A percentile compares a stretch with the other conserved stretches of the same genome.
phyloP scores from a whole-genome alignment of 1,139 yeast genomes.

The Candida anutae region DNA sequence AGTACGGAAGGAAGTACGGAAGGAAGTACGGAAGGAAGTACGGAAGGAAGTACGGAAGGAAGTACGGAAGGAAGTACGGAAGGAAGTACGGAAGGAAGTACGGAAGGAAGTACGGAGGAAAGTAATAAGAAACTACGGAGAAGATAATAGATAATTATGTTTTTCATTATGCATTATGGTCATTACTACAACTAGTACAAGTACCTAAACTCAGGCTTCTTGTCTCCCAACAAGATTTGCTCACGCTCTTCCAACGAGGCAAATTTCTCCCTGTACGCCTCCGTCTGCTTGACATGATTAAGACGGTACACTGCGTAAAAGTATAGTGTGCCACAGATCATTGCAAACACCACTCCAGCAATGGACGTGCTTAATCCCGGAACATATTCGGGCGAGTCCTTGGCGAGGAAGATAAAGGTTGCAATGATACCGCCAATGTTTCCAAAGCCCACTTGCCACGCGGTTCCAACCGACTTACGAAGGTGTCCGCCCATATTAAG shows the following conservation, averaged over 20 bases:
- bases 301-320: conserved; percentile 28
- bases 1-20: too few species aligned
- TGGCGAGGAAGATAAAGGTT: conserved; percentile 49
- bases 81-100: too few species aligned
- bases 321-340: conserved; percentile 38
- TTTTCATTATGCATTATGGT: background rate
- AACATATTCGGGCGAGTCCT: conserved; percentile 51
- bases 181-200: conserved; percentile 15
- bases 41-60: too few species aligned
- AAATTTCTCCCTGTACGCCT: conserved; percentile 33
- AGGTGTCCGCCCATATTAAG: conserved; percentile 65
- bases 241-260: conserved; percentile 39
- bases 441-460: conserved; percentile 75
- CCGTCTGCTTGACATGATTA: conserved; percentile 35
- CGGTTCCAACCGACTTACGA: conserved; percentile 65
- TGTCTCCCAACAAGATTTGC: conserved; percentile 52
- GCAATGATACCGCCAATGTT: conserved; percentile 78
- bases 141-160: too few species aligned
- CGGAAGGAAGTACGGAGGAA: too few species aligned
- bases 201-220: conserved; percentile 50
- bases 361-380: conserved; percentile 51
- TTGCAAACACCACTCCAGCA: conserved; percentile 45
- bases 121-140: too few species aligned
- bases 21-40: too few species aligned
- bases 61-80: too few species aligned